Percentiles rank a stretch among this genome's conserved stretches.
Conservation (phyloP, 2,329 filamentous ascomycete species). For the Atkinsonella texensis region DNA sequence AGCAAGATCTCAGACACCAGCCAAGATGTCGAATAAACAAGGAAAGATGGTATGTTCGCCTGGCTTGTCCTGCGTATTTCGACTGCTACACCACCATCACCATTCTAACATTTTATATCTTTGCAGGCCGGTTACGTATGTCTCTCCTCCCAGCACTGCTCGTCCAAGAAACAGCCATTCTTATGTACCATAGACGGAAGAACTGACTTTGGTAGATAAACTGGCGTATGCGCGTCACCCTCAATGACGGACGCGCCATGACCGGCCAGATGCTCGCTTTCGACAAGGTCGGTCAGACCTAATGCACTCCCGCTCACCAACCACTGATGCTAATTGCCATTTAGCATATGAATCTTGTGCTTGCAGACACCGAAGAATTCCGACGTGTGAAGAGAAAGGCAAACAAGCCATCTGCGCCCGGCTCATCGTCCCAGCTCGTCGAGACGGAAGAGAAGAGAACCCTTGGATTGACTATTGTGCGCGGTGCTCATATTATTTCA, state of each 20-base stretch:
- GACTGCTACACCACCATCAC: constrained; percentile 27
- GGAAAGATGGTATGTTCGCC: constrained; percentile 86
- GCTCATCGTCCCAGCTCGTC: constrained; percentile 51
- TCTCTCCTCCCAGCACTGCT: constrained; percentile 13
- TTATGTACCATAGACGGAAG: constrained; percentile 17
- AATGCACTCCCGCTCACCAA: not conserved
- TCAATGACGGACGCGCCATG: constrained; percentile 93
- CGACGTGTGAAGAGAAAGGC: constrained; percentile 79
- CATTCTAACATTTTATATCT: constrained; percentile 44
- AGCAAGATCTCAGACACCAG: constrained; percentile 16
- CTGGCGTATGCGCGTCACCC: constrained; percentile 95
- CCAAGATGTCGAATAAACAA: constrained; percentile 59
- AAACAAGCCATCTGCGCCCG: constrained; percentile 56
- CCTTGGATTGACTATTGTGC: constrained; percentile 87
- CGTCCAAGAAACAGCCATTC: not conserved
- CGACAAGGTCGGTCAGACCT: constrained; percentile 59
- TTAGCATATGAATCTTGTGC: constrained; percentile 97
- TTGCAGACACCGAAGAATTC: constrained; percentile 97
- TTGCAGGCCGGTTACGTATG: constrained; percentile 59
- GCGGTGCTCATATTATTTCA: constrained; percentile 88
- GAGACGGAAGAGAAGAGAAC: constrained; percentile 96
- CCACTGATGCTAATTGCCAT: not conserved
- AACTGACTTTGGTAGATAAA: constrained; percentile 59
- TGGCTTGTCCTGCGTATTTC: constrained; percentile 25
- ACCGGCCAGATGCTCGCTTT: constrained; percentile 97